Percentiles rank a stretch among this genome's conserved stretches.
phyloP scores from a whole-genome alignment of 176 grass and related monocot genomes.

The Neostapfia colusana region DNA sequence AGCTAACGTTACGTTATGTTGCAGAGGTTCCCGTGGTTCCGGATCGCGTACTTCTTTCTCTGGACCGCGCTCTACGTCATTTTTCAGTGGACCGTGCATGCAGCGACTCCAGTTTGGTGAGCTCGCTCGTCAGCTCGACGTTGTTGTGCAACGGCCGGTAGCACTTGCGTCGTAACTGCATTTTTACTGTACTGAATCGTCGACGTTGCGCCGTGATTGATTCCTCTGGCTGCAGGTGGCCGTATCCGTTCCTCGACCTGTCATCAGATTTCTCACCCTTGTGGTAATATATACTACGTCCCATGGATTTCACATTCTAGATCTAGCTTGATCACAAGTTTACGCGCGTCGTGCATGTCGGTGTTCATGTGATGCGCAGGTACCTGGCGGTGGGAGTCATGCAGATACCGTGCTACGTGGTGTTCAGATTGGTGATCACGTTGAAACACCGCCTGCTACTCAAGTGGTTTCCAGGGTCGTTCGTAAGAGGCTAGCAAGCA shows the following conservation, averaged over 20 bases:
- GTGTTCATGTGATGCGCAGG: constrained; percentile 39
- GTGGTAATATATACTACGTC: constrained; percentile 55
- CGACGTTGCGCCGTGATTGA: too few relatives aligned
- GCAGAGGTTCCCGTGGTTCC: constrained; percentile 88
- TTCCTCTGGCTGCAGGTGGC: constrained; percentile 71
- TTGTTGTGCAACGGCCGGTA: not conserved
- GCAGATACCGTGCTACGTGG: constrained; percentile 79
- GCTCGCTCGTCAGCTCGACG: too few relatives aligned
- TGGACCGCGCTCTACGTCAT: constrained; percentile 71
- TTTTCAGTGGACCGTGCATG: constrained; percentile 88
- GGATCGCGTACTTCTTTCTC: constrained; percentile 80
- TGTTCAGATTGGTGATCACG: constrained; percentile 69
- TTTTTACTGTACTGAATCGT: not conserved
- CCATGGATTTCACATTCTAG: too few relatives aligned
- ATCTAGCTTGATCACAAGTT: not conserved
- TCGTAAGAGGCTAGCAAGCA: not conserved
- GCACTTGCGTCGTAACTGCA: not conserved
- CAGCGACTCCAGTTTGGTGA: constrained; percentile 61
- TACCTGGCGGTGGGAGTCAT: constrained; percentile 67
- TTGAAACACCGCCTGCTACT: constrained; percentile 64
- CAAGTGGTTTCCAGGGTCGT: constrained; percentile 50
- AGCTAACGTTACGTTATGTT: not conserved
- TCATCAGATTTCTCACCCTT: constrained; percentile 57
- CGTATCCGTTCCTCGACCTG: constrained; percentile 87
- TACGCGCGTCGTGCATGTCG: too few relatives aligned